Conservation (phyloP, 2,329 filamentous ascomycete genomes). For the Hansfordia pulvinata region DNA sequence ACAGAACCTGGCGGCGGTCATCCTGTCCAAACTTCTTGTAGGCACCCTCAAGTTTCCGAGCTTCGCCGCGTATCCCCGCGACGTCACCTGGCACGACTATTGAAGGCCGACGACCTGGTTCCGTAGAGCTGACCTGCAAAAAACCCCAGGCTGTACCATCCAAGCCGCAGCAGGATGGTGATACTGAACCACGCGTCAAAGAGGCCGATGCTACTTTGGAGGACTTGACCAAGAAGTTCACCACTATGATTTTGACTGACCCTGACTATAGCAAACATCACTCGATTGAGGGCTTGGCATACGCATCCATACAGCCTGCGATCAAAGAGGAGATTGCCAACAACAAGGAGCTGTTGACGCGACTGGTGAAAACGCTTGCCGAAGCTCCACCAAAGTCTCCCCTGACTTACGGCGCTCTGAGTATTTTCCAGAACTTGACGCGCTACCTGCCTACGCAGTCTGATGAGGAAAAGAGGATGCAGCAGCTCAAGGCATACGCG, state of each 20-base stretch:
- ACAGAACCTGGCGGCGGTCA: slow-evolving; percentile 56
- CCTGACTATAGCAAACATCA: slow-evolving; percentile 47
- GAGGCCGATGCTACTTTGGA: slow-evolving; percentile 48
- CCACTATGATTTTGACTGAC: slow-evolving; percentile 49
- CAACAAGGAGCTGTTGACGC: slow-evolving; percentile 55
- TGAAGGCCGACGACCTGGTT: slow-evolving; percentile 10
- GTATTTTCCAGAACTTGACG: slow-evolving; percentile 75
- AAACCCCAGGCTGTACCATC: slow-evolving; percentile 40
- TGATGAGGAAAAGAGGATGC: slow-evolving; percentile 86
- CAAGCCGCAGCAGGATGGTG: slow-evolving; percentile 19
- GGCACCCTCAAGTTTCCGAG: slow-evolving; percentile 23
- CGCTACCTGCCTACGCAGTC: slow-evolving; percentile 63
- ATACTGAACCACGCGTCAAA: slow-evolving; percentile 31
- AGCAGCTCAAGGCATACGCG: slow-evolving; percentile 86
- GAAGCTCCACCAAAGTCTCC: slow-evolving; percentile 50
- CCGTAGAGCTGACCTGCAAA: slow-evolving; percentile 12
- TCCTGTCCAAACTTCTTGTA: slow-evolving; percentile 59
- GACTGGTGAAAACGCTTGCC: slow-evolving; percentile 50
- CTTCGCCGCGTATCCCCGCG: too few relatives aligned
- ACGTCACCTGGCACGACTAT: too few relatives aligned
- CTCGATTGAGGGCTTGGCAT: slow-evolving; percentile 82
- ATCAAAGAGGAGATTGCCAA: slow-evolving; percentile 71
- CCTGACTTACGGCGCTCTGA: slow-evolving; percentile 72
- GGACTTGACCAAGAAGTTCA: slow-evolving; percentile 50
- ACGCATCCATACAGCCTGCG: slow-evolving; percentile 72